These are phyloP conservation scores for Neurospora discreta DNA, from an alignment of 495 filamentous ascomycete species.

Conservation along the genomic window DNA sequence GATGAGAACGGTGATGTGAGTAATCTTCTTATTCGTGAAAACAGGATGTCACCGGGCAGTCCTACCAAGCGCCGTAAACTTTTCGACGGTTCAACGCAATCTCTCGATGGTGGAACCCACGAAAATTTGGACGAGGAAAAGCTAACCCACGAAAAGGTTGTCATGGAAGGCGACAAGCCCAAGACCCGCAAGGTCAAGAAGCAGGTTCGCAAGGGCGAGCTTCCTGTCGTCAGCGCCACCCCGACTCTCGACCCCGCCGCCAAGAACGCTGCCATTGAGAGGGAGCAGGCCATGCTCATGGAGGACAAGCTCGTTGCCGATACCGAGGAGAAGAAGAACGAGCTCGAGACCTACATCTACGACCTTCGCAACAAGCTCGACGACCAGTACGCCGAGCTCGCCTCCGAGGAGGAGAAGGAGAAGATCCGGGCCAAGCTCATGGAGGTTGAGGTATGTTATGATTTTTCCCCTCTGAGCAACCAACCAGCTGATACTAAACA, in stretches of 20 bases:
- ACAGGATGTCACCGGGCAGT: neutral
- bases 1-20: conserved; percentile 61
- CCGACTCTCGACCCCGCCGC: conserved; percentile 57
- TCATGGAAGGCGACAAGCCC: conserved; percentile 63
- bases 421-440: conserved; percentile 73
- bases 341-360: conserved; percentile 95
- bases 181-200: conserved; percentile 99
- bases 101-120: neutral
- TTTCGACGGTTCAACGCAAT: neutral
- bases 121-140: neutral
- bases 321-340: conserved; percentile 99
- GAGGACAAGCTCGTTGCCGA: conserved; percentile 98
- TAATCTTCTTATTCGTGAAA: conserved; percentile 17
- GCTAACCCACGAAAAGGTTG: conserved; percentile 30
- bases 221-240: conserved; percentile 77
- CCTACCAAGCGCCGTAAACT: neutral
- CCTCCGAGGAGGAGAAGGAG: conserved; percentile 84
- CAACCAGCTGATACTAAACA: conserved; percentile 1
- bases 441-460: conserved; percentile 61
- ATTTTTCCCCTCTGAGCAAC: neutral
- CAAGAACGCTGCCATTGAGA: conserved; percentile 61
- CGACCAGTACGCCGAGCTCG: conserved; percentile 77
- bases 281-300: conserved; percentile 84
- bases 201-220: conserved; percentile 95
- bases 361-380: conserved; percentile 89